Evolutionary conservation across 2,329 filamentous ascomycete species (phyloP), one percentile per base, ranked within the genome.

Genomic region (Gremmenia infestans): DNA sequence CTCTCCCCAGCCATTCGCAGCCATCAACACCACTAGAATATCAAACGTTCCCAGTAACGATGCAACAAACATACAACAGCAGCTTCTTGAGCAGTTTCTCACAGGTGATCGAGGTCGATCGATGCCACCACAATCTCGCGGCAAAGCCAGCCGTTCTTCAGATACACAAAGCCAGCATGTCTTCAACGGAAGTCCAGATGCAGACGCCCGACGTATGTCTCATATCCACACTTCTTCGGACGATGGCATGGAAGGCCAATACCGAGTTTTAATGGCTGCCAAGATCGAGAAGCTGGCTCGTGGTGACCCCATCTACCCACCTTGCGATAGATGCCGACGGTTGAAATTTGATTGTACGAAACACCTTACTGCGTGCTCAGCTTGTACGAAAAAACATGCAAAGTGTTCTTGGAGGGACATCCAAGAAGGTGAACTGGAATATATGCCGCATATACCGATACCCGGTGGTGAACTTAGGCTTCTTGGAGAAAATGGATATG

Each of bases 301-400:
- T 48, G 89, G 89, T 3, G 87, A 91, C 53, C 76, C 82, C 5
- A 88, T 96, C 49, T 72, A 83, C n/a, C 91, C 91, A 9, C 89
- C 90, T 0, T 96, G 91, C 68, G 91, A 96, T 69, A 80, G 90
- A 39, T 96, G 91, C 69, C 81, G 91, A 46, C 80, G 91, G 32
- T 76, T 95, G 15, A 85, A 88, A 61, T 89, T 91, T 74, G 83
- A 90, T 56, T 96, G 91, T 60, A 76, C 92, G 48, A 95, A 95
- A 72, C 89, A 96, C 60, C 76, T 94, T 40, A 95, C 90, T 0
- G 89, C 90, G 8, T 96, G 91, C 67, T 83, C 87, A 71, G 90
- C 89, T 22, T 96, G 91, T 71, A 95, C 91, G 0, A 92, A 89
- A 70, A 95, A 95, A 70, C 91, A 96, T 69, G 89, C 89, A 19